Base-by-base conservation (phyloP, 306 rosid species). In the Senna tora region DNA sequence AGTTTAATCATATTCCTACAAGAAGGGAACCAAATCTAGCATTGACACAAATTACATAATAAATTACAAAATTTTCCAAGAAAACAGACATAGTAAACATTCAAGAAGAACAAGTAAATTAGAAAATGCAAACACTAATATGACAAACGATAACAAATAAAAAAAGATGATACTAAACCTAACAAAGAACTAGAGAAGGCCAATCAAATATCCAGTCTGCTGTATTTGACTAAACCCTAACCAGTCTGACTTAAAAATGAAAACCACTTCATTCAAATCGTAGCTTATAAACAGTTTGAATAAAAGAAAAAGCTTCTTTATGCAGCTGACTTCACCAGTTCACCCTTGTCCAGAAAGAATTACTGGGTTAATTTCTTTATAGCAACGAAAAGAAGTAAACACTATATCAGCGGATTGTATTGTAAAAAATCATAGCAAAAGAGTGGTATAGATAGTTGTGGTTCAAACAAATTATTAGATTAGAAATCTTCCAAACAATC, bases 1-100 rank as follows among this genome's bases (percentile, higher is more conserved):
- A 85, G 82, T 80, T 80, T 83, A 76, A 90, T 90, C 96, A 90
- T 90, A 22, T 56, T 81, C 82, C 96, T 84, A 73, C 28, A 61
- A 58, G 30, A 60, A 28, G 9, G 14, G 50, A 28, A 52, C 16
- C 13, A 52, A 50, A 47, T 74, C 66, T 34, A 78, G 41, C 45
- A 73, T 34, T 1, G 36, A 47, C 5, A 43, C 67, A 17, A 12
- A 32, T 15, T 16, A 4, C 9, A 66, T 46, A 4, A 20, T 38
- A 9, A 25, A 16, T 14, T 7, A 54, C n/a, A 51, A 55, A 14
- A 38, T 59, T 9, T 12, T 7, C 4, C 6, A 51, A 43, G 41
- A 50, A 46, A 21, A 4, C 0, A 45, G 16, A 16, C 16, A 28
- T 42, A 13, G 5, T 11, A 22, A 72, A 16, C 39, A 15, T 12